A percentile compares a stretch with the other conserved stretches of the same genome.
Evolutionary conservation across 148 eudicot species (phyloP).

Genomic region (Drosera capensis): DNA sequence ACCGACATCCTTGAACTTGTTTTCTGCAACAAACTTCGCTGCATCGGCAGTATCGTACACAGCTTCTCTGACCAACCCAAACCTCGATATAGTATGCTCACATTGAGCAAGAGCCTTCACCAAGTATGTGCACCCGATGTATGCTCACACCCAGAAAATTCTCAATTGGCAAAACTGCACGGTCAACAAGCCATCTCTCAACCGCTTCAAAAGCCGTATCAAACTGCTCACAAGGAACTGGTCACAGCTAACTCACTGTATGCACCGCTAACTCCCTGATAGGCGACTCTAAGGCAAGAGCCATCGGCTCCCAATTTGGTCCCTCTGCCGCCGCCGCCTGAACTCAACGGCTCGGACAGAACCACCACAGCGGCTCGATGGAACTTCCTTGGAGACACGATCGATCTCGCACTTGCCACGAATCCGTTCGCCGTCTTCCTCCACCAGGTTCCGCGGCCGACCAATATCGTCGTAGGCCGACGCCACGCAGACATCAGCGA

Average conservation of each 20-base stretch:
- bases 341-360: too few species aligned
- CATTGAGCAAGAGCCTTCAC: slow-evolving; percentile 98
- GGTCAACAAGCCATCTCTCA: slow-evolving; percentile 68
- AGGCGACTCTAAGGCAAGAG: neutral
- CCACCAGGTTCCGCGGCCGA: too few species aligned
- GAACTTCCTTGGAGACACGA: too few species aligned
- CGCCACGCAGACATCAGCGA: too few species aligned
- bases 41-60: slow-evolving; percentile 93
- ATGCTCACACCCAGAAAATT: slow-evolving; percentile 92
- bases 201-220: slow-evolving; percentile 55
- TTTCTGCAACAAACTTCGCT: slow-evolving; percentile 60
- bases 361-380: too few species aligned
- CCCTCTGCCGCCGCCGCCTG: too few species aligned
- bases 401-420: too few species aligned
- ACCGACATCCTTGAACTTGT: slow-evolving; percentile 57
- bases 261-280: slow-evolving; percentile 76
- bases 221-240: slow-evolving; percentile 65
- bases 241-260: slow-evolving; percentile 52
- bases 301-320: too few species aligned
- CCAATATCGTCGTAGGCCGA: too few species aligned
- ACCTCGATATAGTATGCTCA: slow-evolving; percentile 55
- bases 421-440: too few species aligned
- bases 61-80: slow-evolving; percentile 67
- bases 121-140: slow-evolving; percentile 70
- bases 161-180: slow-evolving; percentile 87